Evolutionary conservation across 2,329 filamentous ascomycete species (phyloP).

Genomic region (Pyricularia grisea): DNA sequence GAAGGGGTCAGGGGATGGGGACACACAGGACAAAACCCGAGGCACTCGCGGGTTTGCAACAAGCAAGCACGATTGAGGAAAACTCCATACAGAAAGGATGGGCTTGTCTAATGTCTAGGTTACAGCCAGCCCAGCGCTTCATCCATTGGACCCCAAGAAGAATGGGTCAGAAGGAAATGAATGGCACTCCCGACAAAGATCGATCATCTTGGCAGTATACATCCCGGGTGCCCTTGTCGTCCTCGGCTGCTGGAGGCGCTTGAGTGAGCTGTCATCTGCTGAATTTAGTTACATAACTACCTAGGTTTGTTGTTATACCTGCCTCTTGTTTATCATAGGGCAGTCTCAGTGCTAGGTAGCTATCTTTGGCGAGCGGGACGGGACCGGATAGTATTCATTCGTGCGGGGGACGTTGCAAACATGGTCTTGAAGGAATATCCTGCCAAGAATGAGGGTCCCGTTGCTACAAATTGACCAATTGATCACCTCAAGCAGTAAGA

Average conservation of each 20-base stretch:
- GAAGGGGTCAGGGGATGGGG: not conserved
- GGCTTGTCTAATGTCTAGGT: not conserved
- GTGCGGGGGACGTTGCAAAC: not conserved
- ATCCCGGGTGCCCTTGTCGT: not conserved
- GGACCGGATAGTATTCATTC: not conserved
- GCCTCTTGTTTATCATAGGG: no score
- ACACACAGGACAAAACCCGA: not conserved
- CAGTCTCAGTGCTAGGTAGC: not conserved
- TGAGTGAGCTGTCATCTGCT: not conserved
- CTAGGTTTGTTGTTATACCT: no score
- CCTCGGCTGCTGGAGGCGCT: no score
- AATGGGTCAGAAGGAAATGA: not conserved
- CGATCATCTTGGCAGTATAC: not conserved
- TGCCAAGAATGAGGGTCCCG: not conserved
- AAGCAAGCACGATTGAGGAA: not conserved
- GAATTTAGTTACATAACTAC: not conserved
- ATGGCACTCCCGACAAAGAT: not conserved
- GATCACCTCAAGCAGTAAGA: not conserved
- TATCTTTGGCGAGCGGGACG: not conserved
- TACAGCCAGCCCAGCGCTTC: not conserved
- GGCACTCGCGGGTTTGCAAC: not conserved
- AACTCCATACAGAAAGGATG: not conserved
- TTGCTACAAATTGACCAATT: not conserved
- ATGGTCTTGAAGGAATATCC: not conserved
- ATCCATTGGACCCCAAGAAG: not conserved